Evolutionary conservation across 108 stramenopile genomes (phyloP), one percentile per base, ranked within the genome.

Genomic region (Nannochloropsis oceanica): DNA sequence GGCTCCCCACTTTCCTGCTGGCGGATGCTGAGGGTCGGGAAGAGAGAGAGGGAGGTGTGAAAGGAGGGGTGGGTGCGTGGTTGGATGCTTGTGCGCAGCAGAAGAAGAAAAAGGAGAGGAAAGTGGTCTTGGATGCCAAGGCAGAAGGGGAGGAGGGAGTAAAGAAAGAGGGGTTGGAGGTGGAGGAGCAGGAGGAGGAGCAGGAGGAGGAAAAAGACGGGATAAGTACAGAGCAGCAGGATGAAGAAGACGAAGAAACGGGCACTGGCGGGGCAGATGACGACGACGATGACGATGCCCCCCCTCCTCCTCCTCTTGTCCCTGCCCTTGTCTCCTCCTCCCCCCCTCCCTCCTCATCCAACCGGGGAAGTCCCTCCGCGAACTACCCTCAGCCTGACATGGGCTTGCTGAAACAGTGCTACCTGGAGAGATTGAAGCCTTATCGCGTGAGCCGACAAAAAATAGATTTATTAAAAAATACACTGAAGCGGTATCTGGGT

Each of bases 1-100:
- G 98, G 93, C 91, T 99, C 80, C 99, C 99, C 26, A 93, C 95
- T 42, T 96, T 92, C 87, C 26, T 94, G 84, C 83, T 96, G 44
- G 90, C 90, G 18, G 82, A 90, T 9, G 46, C 85, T 80, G 91
- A 93, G 46, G 34, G 34, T 34, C 2, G 5, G 34, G 34, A 34
- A 34, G 34, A 5, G 34, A 34, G 34, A 5, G 34, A 34, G 34
- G 34, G 34, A 34, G 34, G 34, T 1, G 34, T 1, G 5, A 34
- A 34, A 34, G 34, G 34, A 34, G 91, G 92, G 44, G 79, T 93
- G 12, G 80, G 89, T 80, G 59, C 43, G 80, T 79, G 79, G 42
- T 27, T 80, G 25, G 42, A 84, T n/a, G 18, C 13, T 9, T 84
- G 59, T 73, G 59, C 59, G 59, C 59, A 73, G 42, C 83, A 0